phyloP scores from a whole-genome alignment of 805 yeast genomes.

The Starmera caribaea region DNA sequence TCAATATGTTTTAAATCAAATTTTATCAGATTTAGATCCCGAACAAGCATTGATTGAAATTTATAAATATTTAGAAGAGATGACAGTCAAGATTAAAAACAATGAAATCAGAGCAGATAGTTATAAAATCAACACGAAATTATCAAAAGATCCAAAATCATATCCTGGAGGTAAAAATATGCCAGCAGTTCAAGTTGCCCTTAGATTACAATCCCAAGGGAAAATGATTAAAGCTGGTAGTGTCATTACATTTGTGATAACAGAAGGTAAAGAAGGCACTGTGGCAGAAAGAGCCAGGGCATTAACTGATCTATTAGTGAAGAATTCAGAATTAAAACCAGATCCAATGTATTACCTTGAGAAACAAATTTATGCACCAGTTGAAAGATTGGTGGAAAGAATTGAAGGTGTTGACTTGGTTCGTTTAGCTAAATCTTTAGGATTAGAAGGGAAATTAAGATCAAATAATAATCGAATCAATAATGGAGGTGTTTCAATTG shows the following conservation, averaged over 20 bases:
- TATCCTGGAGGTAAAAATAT: conserved; percentile 74
- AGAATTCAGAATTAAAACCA: conserved; percentile 42
- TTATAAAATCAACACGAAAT: conserved; percentile 72
- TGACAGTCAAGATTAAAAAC: conserved; percentile 45
- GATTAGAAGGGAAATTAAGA: conserved; percentile 56
- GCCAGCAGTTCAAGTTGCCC: conserved; percentile 90
- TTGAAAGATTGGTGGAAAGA: conserved; percentile 75
- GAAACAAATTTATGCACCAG: conserved; percentile 84
- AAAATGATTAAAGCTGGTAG: conserved; percentile 82
- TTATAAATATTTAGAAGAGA: conserved; percentile 59
- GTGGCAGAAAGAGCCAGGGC: conserved; percentile 82
- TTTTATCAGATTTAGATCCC: conserved; percentile 65
- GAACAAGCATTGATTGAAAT: conserved; percentile 66
- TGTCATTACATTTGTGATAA: conserved; percentile 80
- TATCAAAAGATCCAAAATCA: conserved; percentile 80
- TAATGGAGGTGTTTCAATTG: conserved; percentile 17
- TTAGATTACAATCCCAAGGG: conserved; percentile 71
- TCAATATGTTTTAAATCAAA: conserved; percentile 57
- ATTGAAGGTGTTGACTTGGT: conserved; percentile 81
- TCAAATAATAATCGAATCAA: conserved; percentile 14
- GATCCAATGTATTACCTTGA: conserved; percentile 77
- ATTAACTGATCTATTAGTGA: conserved; percentile 57
- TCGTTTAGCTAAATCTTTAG: conserved; percentile 67
- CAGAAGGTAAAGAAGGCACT: conserved; percentile 38
- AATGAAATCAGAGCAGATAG: conserved; percentile 58